These are phyloP conservation scores for Gossypium ekmanianum DNA, from an alignment of 345 rosid species.

Conservation along the genomic window DNA sequence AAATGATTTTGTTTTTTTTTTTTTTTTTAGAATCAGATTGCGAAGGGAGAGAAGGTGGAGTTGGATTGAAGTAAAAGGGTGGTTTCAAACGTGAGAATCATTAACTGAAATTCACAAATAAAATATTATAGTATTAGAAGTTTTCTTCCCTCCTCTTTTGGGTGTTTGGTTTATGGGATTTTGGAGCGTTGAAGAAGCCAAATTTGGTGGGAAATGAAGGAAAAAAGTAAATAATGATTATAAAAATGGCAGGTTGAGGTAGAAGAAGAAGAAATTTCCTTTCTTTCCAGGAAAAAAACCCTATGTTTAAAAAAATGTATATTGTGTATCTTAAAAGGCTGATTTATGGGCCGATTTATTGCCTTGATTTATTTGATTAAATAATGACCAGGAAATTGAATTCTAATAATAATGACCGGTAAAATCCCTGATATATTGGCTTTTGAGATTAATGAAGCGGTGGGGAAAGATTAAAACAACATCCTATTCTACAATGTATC, in stretches of 20 bases:
- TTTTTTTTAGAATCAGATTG: neutral
- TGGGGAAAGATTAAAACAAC: neutral
- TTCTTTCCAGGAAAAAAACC: neutral
- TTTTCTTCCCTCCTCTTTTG: neutral
- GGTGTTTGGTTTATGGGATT: neutral
- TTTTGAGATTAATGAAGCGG: neutral
- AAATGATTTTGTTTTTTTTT: conserved; percentile 6
- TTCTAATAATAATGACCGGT: too few relatives aligned
- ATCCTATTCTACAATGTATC: too few relatives aligned
- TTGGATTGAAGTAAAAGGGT: conserved; percentile 37
- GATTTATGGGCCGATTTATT: too few relatives aligned
- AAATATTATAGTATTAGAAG: neutral
- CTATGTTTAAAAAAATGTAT: too few relatives aligned
- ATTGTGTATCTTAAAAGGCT: too few relatives aligned
- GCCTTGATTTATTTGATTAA: too few relatives aligned
- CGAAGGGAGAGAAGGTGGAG: conserved; percentile 26
- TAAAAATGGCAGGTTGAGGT: conserved; percentile 7
- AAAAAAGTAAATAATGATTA: conserved; percentile 2
- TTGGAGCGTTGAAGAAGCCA: conserved; percentile 30
- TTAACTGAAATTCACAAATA: conserved; percentile 19
- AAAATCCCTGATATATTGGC: neutral
- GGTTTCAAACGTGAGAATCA: conserved; percentile 32
- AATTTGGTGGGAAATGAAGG: conserved; percentile 40
- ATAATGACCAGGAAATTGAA: too few relatives aligned
- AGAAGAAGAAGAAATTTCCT: neutral